Evolutionary conservation across 2,329 filamentous ascomycete genomes (phyloP), one percentile per base, ranked within the genome.

Genomic region (Fusarium foetens): DNA sequence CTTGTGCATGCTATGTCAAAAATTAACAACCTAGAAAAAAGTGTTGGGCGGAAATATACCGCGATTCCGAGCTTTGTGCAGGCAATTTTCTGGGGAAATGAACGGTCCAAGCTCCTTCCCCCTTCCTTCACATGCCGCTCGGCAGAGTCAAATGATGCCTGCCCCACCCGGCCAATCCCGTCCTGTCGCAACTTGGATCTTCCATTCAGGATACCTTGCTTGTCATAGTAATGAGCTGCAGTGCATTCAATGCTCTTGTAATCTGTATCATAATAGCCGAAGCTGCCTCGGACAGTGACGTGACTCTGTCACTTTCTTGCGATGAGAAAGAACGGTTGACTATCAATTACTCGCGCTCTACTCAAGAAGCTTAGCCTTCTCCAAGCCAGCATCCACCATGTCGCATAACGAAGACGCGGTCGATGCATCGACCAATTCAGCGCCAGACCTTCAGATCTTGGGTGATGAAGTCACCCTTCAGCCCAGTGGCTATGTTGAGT

Each of bases 391-490:
- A 33, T 33, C 60, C 71, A 68, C 49, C 63, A 82, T 82, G 80
- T 71, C 79, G 48, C 73, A 76, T 63, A 71, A 77, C 62, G 76
- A 79, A 61, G 76, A 80, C 58, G 41, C 74, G 17, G 60, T 75
- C 60, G 81, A 81, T 66, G 60, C 79, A 48, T 74, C 76, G 41
- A 77, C 53, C 70, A 78, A 73, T 70, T 89, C 89, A 52, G 90
- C 92, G 57, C 92, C 92, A n/a, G 92, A 94, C 80, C 85, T 95
- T 58, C 91, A 94, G 80, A 94, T 95, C 73, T 84, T 94, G 14
- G 92, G 92, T 71, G 89, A 93, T 78, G 85, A 91, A 76, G 89
- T 94, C 75, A 94, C 91, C 4, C 88, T 95, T 42, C 92, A 94
- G 78, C 92, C 92, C 13, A 90, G 90, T 73, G 92, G 91, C 66